Conservation (phyloP, 208 protist genomes). For the Leishmania tarentolae region DNA sequence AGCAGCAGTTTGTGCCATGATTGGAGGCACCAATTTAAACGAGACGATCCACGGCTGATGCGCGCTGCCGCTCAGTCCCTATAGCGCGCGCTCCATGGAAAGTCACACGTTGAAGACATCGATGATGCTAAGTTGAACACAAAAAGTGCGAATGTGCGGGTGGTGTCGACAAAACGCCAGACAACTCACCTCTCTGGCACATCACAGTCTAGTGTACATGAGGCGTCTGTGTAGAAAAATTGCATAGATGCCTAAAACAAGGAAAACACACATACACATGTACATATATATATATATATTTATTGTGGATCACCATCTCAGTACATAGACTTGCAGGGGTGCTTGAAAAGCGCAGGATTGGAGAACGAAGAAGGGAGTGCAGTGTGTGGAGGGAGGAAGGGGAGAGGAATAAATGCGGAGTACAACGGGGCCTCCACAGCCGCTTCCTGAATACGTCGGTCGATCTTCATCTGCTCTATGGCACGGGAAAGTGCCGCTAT, state of each 20-base stretch:
- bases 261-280: background rate
- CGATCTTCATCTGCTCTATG: too few species aligned
- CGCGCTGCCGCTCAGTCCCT: background rate
- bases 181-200: background rate
- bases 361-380: background rate
- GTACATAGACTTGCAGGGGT: background rate
- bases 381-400: background rate
- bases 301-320: background rate
- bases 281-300: background rate
- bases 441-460: background rate
- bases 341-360: background rate
- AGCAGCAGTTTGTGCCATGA: background rate
- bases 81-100: background rate
- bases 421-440: background rate
- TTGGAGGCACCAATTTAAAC: background rate
- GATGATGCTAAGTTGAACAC: background rate
- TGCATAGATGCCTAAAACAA: background rate
- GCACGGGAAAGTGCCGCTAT: background rate
- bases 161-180: background rate
- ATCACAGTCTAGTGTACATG: slow-evolving; percentile 6
- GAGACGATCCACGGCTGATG: background rate
- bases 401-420: background rate
- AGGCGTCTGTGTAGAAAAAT: background rate
- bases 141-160: background rate
- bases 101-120: background rate